Base-by-base conservation (phyloP, 2,329 filamentous ascomycete genomes). In the Graphiopsis chlorocephala region DNA sequence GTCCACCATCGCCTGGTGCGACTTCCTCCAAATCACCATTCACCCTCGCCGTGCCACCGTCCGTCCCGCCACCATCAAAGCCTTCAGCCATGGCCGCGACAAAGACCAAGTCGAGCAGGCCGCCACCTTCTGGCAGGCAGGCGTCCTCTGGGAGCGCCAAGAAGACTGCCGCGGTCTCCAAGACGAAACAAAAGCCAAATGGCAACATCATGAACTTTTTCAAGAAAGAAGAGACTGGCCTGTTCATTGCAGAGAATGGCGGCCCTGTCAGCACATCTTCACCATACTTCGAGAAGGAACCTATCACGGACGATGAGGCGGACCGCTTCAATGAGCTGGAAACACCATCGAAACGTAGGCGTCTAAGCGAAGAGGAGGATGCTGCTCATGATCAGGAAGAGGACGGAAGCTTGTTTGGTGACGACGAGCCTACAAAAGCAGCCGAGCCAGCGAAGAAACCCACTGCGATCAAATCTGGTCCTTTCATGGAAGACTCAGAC, bases 401-500 rank as follows among this genome's bases (percentile, higher is more conserved):
- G 35, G 45, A 57, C 61, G 53, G 29, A 33, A 55, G 55, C 55
- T 35, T 53, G 14, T 55, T 53, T 31, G 56, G 57, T 29, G 47
- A 59, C 31, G 62, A 64, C 0, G 45, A 59, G 14, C 42, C 53
- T 15, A 28, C 28, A 53, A 29, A 50, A 23, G 15, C 25, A 10
- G 31, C 31, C 12, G 25, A 58, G 15, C 53, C 53, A 29, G 38
- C 42, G 50, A 35, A 48, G 14, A 29, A 35, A 14, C 48, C 60
- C 31, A 33, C 48, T 23, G 25, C 33, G 25, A 48, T 69, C 67
- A 71, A 75, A 65, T 81, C 76, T 64, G 87, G 86, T 0, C 89
- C 89, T 0, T 93, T 93, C 70, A 73, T 93, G 47, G 85, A 90
- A 64, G 89, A 92, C 66, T 92, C 90, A 1, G 86, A 88, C 62